Conservation (phyloP, 1,139 yeast species). For the Pichia cactophila region DNA sequence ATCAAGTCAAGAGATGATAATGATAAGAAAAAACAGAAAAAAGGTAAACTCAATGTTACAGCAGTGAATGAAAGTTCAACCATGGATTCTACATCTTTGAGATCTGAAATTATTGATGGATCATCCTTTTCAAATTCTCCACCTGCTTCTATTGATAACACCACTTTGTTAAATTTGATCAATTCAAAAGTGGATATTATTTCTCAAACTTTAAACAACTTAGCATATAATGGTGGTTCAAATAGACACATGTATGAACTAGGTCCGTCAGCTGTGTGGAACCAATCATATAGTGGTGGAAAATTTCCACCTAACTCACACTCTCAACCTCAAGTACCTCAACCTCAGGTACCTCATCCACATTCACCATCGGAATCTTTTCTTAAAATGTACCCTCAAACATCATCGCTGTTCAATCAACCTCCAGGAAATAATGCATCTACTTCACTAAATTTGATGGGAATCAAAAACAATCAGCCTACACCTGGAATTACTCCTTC, state of each 20-base stretch:
- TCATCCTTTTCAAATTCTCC: background rate
- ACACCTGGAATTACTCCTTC: background rate
- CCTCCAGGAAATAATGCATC: background rate
- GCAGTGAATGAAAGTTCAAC: background rate
- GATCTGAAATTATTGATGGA: background rate
- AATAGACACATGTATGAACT: background rate
- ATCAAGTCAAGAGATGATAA: conserved; percentile 4
- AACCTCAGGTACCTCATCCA: background rate
- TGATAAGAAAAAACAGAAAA: conserved; percentile 1
- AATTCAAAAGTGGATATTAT: conserved; percentile 10
- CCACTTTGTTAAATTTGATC: background rate
- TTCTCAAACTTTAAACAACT: background rate
- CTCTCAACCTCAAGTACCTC: background rate
- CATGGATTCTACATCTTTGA: background rate
- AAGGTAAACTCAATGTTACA: background rate
- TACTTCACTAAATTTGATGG: background rate
- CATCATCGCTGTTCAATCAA: background rate
- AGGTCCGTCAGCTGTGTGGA: background rate
- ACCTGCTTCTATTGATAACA: background rate
- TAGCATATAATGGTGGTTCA: background rate
- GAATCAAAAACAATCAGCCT: background rate
- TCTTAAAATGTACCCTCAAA: background rate
- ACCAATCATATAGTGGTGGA: background rate
- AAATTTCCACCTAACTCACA: background rate
- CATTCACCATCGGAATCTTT: background rate